These are phyloP conservation scores for Rhodomyrtus psidioides DNA, from an alignment of 441 rosid species.

Conservation along the genomic window DNA sequence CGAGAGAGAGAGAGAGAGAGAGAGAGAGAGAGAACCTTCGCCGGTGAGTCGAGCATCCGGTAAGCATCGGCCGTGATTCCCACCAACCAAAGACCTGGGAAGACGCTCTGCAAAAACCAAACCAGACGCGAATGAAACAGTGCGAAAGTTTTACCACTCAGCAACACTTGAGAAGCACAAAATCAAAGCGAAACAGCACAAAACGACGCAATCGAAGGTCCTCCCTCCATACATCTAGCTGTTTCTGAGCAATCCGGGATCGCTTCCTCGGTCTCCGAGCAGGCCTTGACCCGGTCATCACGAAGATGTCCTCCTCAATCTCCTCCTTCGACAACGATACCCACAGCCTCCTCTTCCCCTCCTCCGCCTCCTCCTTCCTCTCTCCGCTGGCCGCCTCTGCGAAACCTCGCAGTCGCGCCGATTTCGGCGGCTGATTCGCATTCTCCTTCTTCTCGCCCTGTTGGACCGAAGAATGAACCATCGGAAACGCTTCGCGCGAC, in stretches of 20 bases:
- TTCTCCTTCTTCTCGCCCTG: constrained; percentile 14
- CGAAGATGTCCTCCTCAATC: constrained; percentile 81
- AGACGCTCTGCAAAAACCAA: constrained; percentile 30
- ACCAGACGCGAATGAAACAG: not conserved
- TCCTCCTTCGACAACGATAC: constrained; percentile 67
- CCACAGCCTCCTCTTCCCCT: constrained; percentile 55
- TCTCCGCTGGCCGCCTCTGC: constrained; percentile 23
- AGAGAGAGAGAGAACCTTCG: constrained; percentile 34
- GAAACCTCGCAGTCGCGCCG: constrained; percentile 55
- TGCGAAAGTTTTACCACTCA: not conserved
- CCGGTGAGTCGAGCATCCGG: constrained; percentile 36
- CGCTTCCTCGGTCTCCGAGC: constrained; percentile 71
- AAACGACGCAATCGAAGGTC: not conserved
- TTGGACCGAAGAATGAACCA: not conserved
- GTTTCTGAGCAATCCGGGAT: constrained; percentile 57
- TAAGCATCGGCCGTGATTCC: constrained; percentile 72
- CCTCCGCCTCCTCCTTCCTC: constrained; percentile 25
- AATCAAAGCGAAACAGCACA: not conserved
- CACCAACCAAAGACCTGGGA: constrained; percentile 78
- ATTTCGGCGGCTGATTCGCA: constrained; percentile 33
- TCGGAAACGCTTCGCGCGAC: not conserved
- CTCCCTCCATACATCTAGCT: constrained; percentile 51
- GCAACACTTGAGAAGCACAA: not conserved
- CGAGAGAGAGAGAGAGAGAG: not conserved
- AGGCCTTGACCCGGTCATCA: constrained; percentile 74